Base-by-base conservation (phyloP, 371 early-diverging fungal species). In the Mucor irregularis region DNA sequence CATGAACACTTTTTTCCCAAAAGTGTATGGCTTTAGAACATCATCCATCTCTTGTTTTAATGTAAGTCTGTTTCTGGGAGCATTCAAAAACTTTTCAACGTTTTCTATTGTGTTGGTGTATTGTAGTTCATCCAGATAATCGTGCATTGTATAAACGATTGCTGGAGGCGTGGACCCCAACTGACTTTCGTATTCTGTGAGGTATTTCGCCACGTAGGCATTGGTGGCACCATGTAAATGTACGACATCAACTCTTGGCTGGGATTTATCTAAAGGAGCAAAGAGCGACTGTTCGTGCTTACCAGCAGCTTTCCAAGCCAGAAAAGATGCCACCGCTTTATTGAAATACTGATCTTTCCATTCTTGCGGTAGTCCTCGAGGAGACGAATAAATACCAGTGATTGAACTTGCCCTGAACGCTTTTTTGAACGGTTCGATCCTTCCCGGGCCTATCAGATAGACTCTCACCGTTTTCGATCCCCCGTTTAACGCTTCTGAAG, bases 191-290 rank as follows among this genome's bases (percentile, higher is more conserved):
- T 49, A 62, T 48, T 62, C 69, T 7, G 71, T 69, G 7, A 84
- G 46, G 19, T 46, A 62, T 31, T 62, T 53, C 24, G 83, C 66
- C 6, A 80, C 66, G 17, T 82, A 76, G 14, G 85, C 87, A 54
- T 82, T 86, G 9, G 85, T 80, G 1, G 83, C 85, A 6, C 87
- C 87, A 53, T 86, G 87, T 8, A 80, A 49, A 70, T 86, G 87
- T 33, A 86, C 80, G 5, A 86, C 61, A 37, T 85, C 85, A 9
- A 86, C 78, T 3, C 43, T 65, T 44, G 47, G 68, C n/a, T 35
- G 61, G 25, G 57, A 26, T 19, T 25, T 29, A 9, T 35, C 10
- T 13, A 63, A 30, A 1, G 78, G 72, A 3, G 81, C 82, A 70
- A 86, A 85, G 9, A 82, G 58, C 0, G 86, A 76, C 30, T 80